These are phyloP conservation scores for Globisporangium irregulare DNA, from an alignment of 352 stramenopile species.

Conservation along the genomic window DNA sequence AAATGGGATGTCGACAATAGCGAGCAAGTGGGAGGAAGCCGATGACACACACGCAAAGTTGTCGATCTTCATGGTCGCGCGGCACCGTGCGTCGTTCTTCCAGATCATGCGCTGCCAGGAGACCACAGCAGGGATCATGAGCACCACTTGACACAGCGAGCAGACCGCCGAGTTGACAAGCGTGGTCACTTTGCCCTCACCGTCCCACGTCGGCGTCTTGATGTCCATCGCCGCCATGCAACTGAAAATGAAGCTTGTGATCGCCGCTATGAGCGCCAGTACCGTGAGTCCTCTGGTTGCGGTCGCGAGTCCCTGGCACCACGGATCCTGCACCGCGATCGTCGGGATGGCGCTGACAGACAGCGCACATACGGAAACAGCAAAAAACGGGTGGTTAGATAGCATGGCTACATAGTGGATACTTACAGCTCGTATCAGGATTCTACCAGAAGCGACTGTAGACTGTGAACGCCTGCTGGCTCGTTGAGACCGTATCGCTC, in stretches of 20 bases:
- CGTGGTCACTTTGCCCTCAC: constrained; percentile 57
- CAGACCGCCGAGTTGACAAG: constrained; percentile 51
- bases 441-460: constrained; percentile 43
- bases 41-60: constrained; percentile 60
- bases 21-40: constrained; percentile 29
- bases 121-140: constrained; percentile 45
- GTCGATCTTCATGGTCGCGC: constrained; percentile 36
- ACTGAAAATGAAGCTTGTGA: constrained; percentile 52
- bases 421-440: neutral
- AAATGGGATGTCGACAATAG: constrained; percentile 45
- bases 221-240: constrained; percentile 48
- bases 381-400: neutral
- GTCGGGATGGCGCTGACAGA: constrained; percentile 30
- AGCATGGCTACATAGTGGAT: neutral
- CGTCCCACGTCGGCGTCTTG: constrained; percentile 74
- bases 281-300: constrained; percentile 45
- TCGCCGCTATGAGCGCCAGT: constrained; percentile 48
- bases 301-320: constrained; percentile 55
- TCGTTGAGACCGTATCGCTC: constrained; percentile 25
- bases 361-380: neutral
- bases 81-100: constrained; percentile 45
- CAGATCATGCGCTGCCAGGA: constrained; percentile 59
- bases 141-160: constrained; percentile 41
- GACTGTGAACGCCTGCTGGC: constrained; percentile 21
- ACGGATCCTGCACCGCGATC: constrained; percentile 48